Conservation (phyloP, 2,329 filamentous ascomycete genomes). For the Fusarium neocosmosporiellum region DNA sequence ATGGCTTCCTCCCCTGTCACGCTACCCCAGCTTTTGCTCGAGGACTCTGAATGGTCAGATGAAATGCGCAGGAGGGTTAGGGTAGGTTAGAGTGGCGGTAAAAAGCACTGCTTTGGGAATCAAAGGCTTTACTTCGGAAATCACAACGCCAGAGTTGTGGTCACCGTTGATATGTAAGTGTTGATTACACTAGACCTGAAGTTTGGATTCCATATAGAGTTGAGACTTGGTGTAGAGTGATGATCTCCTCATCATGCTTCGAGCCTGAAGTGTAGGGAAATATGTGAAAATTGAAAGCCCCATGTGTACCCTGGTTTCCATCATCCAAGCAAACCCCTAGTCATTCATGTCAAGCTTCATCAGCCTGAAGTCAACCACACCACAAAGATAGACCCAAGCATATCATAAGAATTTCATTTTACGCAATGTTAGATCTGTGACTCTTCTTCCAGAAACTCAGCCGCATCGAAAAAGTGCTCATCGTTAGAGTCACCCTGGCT, state of each 20-base stretch:
- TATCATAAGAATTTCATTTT: accelerated
- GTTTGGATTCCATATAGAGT: too few species aligned
- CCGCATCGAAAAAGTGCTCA: background rate
- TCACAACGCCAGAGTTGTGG: too few species aligned
- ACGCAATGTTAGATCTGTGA: background rate
- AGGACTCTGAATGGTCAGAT: background rate
- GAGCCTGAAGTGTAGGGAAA: too few species aligned
- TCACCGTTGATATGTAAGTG: too few species aligned
- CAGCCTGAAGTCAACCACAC: background rate
- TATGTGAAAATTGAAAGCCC: accelerated
- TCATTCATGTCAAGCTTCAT: background rate
- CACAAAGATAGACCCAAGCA: background rate
- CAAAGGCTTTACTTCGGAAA: background rate
- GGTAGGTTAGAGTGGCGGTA: background rate
- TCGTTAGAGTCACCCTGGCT: too few species aligned
- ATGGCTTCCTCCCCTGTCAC: background rate
- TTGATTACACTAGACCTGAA: too few species aligned
- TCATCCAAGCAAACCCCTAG: background rate
- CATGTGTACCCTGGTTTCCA: background rate
- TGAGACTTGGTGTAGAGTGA: too few species aligned
- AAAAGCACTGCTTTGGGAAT: background rate
- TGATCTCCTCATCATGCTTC: too few species aligned
- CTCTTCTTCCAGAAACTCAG: background rate
- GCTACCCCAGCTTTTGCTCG: background rate
- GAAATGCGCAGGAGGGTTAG: background rate